Conservation (phyloP, 345 rosid genomes). For the Salix viminalis region DNA sequence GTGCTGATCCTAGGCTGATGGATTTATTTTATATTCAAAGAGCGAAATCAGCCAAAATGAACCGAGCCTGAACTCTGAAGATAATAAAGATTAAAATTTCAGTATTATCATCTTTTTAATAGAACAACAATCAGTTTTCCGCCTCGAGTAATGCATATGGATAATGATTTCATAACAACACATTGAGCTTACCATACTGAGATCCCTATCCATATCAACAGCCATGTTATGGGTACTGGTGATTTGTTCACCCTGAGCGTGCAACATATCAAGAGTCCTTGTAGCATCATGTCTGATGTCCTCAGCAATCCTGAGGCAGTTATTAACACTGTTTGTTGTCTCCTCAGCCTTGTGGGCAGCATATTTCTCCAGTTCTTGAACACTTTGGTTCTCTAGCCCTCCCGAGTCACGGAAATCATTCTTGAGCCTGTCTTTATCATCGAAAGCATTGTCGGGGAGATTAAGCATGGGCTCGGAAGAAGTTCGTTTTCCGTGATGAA, state of each 20-base stretch:
- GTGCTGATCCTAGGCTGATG: background rate
- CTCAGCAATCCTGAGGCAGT: constrained; percentile 25
- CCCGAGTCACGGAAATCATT: constrained; percentile 25
- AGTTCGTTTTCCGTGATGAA: constrained; percentile 4
- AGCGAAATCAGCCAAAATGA: background rate
- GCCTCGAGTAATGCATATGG: background rate
- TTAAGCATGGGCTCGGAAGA: constrained; percentile 18
- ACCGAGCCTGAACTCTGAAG: background rate
- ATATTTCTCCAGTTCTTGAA: constrained; percentile 31
- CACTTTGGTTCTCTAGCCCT: constrained; percentile 26
- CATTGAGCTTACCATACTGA: constrained; percentile 15
- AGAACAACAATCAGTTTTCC: background rate
- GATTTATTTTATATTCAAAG: background rate
- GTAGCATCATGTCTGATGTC: constrained; percentile 27
- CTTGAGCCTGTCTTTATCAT: constrained; percentile 14
- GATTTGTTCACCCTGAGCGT: constrained; percentile 33
- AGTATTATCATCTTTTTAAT: background rate
- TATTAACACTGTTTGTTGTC: constrained; percentile 20
- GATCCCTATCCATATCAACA: constrained; percentile 31
- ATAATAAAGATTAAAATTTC: background rate
- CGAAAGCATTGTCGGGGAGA: background rate
- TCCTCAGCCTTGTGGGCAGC: constrained; percentile 28
- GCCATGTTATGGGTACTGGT: constrained; percentile 28
- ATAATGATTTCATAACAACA: background rate
- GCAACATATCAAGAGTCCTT: constrained; percentile 28